phyloP scores from a whole-genome alignment of 2,329 filamentous ascomycete species.

The Aspergillus niger region DNA sequence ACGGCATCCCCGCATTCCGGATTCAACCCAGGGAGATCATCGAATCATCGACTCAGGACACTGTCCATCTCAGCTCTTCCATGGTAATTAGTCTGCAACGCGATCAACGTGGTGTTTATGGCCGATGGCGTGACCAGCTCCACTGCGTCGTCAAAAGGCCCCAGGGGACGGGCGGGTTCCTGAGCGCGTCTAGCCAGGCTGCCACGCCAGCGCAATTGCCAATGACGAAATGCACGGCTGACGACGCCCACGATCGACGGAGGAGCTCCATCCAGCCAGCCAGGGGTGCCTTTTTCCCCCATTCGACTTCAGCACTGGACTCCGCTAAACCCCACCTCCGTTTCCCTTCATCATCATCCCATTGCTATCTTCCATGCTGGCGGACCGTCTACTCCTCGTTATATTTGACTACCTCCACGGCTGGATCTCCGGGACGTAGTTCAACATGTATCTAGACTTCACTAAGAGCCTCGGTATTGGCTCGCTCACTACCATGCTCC shows the following conservation, averaged over 20 bases:
- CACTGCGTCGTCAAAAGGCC: background rate
- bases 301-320: background rate
- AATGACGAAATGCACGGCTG: conserved; percentile 3
- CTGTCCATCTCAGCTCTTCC: background rate
- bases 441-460: conserved; percentile 19
- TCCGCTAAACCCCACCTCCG: background rate
- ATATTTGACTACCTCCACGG: background rate
- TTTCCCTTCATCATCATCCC: background rate
- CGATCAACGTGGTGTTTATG: background rate
- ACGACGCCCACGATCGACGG: background rate
- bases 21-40: background rate
- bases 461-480: conserved; percentile 23
- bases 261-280: background rate
- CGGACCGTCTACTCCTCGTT: background rate
- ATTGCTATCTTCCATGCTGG: background rate
- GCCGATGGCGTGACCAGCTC: background rate
- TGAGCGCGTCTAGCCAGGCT: background rate
- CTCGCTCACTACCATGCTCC: conserved; percentile 24
- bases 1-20: background rate
- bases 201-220: background rate
- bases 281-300: background rate
- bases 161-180: background rate
- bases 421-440: background rate
- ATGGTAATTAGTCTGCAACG: background rate
- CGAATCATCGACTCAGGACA: background rate